Base-by-base conservation (phyloP, 192 early-diverging fungal species). In the Kickxella alabastrina region DNA sequence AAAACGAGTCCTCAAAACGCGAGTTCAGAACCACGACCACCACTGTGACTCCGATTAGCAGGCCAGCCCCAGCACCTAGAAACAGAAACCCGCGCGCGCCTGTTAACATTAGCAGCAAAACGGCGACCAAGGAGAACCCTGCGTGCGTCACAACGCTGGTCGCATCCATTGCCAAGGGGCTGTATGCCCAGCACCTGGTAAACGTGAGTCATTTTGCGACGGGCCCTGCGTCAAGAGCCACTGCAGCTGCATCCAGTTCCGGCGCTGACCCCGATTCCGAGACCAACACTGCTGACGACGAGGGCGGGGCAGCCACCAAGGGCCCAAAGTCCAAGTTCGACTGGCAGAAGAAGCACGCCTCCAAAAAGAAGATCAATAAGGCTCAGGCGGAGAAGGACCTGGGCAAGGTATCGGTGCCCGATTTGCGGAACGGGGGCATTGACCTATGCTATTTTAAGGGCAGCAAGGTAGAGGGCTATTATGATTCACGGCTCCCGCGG, bases 61-160 rank as follows among this genome's bases (percentile, higher is more conserved):
- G 52, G 37, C 23, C 1, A 4, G 34, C 42, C 3, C 2, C 38
- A 6, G 3, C 10, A 23, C 6, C 34, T n/a, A 51, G 15, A 7
- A 10, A 4, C 31, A 22, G 9, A 10, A 4, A 4, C 39, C 23
- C 17, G 14, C 52, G 36, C 13, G 5, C 15, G 3, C 4, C 18
- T 2, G 27, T n/a, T 9, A 26, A 39, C 29, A 24, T 25, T 15
- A 10, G 6, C 24, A 19, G 21, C 43, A 43, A 68, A 22, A 46
- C 31, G 12, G 6, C 72, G n/a, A 68, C 57, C 14, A 48, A 54
- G 3, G 68, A 77, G 31, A 77, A 77, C 34, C 59, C 61, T 1
- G 61, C 75, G 2, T 71, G 68, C 17, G 66, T 77, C 12, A 77
- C 75, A 2, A 65, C 67, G 10, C 64, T 70, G 15, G 62, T 77